These are phyloP conservation scores for Colletotrichum sp. DNA, from an alignment of 2,329 filamentous ascomycete species.

Conservation along the genomic window DNA sequence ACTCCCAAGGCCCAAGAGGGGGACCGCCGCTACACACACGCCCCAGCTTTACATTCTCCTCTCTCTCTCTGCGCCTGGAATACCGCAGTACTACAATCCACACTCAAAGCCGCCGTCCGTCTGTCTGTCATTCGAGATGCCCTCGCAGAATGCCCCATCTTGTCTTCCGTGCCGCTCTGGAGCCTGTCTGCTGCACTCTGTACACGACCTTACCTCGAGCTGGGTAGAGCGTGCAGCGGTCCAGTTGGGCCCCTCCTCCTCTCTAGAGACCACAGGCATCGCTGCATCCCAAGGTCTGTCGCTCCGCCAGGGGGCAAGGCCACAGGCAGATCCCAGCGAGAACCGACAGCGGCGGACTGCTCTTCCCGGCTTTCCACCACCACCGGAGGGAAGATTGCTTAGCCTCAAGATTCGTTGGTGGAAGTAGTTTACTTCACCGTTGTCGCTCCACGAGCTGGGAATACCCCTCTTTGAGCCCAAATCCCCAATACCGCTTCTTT, in stretches of 20 bases:
- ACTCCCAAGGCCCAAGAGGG: not conserved
- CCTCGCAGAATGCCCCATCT: not conserved
- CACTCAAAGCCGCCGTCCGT: not conserved
- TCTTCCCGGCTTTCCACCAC: conserved; percentile 1
- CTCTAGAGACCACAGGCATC: not conserved
- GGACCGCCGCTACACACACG: not conserved
- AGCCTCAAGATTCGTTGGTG: conserved; percentile 7
- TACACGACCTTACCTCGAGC: not conserved
- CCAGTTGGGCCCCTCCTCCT: not conserved
- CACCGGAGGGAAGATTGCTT: conserved; percentile 8
- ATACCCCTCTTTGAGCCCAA: conserved; percentile 1
- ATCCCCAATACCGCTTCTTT: conserved; percentile 4
- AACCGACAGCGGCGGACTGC: not conserved
- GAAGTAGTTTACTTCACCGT: not conserved
- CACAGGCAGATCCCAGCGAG: conserved; percentile 7
- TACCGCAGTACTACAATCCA: not conserved
- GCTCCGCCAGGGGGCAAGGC: not conserved
- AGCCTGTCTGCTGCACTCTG: not conserved
- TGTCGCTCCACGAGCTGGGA: not conserved
- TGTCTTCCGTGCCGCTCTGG: not conserved
- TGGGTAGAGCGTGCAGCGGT: not conserved
- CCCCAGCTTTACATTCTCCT: not conserved
- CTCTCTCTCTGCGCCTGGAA: not conserved
- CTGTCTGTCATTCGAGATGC: not conserved
- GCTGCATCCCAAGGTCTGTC: not conserved